Evolutionary conservation across 2,329 filamentous ascomycete genomes (phyloP), one percentile per base, ranked within the genome.

Genomic region (Xylaria sp.): DNA sequence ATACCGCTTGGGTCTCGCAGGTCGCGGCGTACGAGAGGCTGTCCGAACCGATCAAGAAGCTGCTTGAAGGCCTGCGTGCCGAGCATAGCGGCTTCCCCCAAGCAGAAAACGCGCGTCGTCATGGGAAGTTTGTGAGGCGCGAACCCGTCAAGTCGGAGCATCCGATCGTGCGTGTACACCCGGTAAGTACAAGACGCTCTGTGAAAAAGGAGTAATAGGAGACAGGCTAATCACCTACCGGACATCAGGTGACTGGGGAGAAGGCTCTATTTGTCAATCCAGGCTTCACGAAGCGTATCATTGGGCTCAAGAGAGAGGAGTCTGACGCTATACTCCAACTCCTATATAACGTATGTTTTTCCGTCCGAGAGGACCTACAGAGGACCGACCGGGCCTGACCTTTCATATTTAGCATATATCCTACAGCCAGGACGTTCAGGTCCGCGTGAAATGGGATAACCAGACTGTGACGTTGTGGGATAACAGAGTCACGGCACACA

Each of bases 401-500:
- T 5, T 23, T 3, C 23, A 4, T 49, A 23, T 47, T 54, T 21
- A 75, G 70, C 82, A 84, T 64, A 77, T 84, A 15, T 77, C 78
- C 1, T 76, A 74, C 47, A 81, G 81, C 29, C 88, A 89, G 41
- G 90, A 93, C 73, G 80, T 89, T 61, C 89, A 92, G 68, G 88
- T 85, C 5, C 82, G 89, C 17, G 86, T 89, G 70, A 81, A 84
- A 66, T 90, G 88, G 87, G 79, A 81, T 43, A 82, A 85, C 64
- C 82, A 85, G 41, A 88, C 89, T 59, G 85, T 91, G 1, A 87
- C 87, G 0, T 81, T 90, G 60, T 90, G 88, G 87, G 87, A 90
- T 70, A 90, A 90, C 65, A 78, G 87, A 17, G 82, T 86, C 7
- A 78, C 77, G 7, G 74, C 75, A 3, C 77, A 79, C 67, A 79